Conservation (phyloP, 176 grass and related monocot species). For the Bothriochloa decipiens region DNA sequence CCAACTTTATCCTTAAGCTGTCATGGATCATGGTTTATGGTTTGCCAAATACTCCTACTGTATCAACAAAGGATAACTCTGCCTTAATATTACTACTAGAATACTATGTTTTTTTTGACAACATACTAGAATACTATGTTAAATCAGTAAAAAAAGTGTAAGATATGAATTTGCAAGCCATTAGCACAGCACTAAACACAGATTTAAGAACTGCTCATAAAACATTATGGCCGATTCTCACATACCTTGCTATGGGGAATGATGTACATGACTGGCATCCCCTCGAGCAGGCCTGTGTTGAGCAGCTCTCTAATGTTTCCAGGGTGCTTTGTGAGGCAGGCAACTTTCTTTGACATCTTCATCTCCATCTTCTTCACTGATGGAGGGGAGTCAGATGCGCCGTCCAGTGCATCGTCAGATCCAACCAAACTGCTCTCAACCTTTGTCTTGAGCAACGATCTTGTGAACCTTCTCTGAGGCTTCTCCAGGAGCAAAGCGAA, state of each 20-base stretch:
- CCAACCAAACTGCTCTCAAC: conserved; percentile 24
- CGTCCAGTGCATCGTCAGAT: conserved; percentile 41
- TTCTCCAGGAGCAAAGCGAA: conserved; percentile 5
- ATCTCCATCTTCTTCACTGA: conserved; percentile 65
- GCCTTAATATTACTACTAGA: not conserved
- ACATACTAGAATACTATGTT: not conserved
- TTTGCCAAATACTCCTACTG: not conserved
- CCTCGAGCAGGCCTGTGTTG: conserved; percentile 58
- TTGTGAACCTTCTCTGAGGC: conserved; percentile 54
- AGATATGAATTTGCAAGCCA: not conserved
- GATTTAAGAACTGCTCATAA: not conserved
- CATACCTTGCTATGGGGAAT: conserved; percentile 57
- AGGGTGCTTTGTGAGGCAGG: conserved; percentile 55
- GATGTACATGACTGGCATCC: conserved; percentile 51
- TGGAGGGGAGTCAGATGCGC: conserved; percentile 39
- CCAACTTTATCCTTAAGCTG: not conserved
- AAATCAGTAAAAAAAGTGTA: not conserved
- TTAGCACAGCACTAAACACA: not conserved
- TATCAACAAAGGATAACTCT: not conserved
- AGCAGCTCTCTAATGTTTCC: conserved; percentile 54
- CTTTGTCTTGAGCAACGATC: conserved; percentile 57
- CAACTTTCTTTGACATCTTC: conserved; percentile 77
- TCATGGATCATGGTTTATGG: not conserved
- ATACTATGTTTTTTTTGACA: not conserved
- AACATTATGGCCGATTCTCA: not conserved